Evolutionary conservation across 148 eudicot species (phyloP), one percentile per base, ranked within the genome.

Genomic region (Vaccinium corymbosum): DNA sequence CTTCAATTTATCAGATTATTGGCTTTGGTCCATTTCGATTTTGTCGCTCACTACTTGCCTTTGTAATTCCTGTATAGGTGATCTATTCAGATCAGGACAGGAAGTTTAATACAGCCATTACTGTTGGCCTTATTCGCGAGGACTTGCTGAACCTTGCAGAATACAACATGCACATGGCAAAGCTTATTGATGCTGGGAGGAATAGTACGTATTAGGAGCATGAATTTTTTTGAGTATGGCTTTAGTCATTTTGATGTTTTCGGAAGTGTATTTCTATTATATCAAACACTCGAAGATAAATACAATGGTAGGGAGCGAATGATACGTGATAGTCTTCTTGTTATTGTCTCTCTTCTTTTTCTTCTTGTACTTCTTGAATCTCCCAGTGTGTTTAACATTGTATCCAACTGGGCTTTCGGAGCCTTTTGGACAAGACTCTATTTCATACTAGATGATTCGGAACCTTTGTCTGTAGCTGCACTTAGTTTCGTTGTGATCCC

Each of bases 151-250:
- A 93, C 87, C 89, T 96, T 85, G 91, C 95, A 14, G 99, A 96
- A 82, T 96, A 96, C 84, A 96, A 86, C 88, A 88, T 92, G 82
- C 95, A 96, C 83, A 92, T 96, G 98, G 93, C 93, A 14, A 96
- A 96, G 88, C 89, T 94, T 83, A 91, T 96, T 90, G 99, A 96
- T 82, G 91, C 90, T 3, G 99, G 99, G 84, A 93, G 97, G 82
- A 93, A 96, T 84, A 96, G 99, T 96, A 91, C 82, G 97, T 93
- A 22, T 61, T 76, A 38, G 72, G 56, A n/a, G 29, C 15, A 80
- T 16, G 52, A 52, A 85, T 4, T 50, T 10, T 51, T 51, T 9
- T 59, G 56, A 3, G 25, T 79, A 53, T 51, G 81, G 20, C 61
- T 27, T 35, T 70, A 66, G 72, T 51, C 13, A 42, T 35, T 85